These are phyloP conservation scores for Leccinum solheimii DNA, from an alignment of 1,284 basidiomycete species.

Conservation along the genomic window DNA sequence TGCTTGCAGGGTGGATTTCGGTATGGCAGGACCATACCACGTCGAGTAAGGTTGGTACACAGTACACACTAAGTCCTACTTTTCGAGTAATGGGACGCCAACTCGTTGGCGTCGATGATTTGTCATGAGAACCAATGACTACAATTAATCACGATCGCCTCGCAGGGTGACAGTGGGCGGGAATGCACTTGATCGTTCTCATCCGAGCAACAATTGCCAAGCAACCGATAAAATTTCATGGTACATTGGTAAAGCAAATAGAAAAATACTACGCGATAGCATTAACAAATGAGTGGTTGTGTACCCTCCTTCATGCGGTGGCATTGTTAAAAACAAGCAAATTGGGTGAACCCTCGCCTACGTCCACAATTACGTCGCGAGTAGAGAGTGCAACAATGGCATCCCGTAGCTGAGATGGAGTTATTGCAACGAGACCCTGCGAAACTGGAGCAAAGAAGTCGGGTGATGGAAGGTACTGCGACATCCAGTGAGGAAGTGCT, in stretches of 20 bases:
- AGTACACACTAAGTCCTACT: background rate
- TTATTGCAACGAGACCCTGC: constrained; percentile 47
- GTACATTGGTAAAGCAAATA: background rate
- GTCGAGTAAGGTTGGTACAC: background rate
- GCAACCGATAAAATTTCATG: constrained; percentile 1
- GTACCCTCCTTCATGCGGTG: constrained; percentile 38
- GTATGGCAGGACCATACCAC: background rate
- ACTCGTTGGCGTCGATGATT: background rate
- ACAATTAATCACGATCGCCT: too few relatives aligned
- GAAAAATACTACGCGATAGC: background rate
- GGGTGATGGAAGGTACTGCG: constrained; percentile 59
- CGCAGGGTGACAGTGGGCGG: too few relatives aligned
- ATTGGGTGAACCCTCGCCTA: constrained; percentile 65
- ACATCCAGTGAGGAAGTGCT: constrained; percentile 59
- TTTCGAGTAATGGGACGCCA: constrained; percentile 1
- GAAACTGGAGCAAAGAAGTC: constrained; percentile 45
- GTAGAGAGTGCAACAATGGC: constrained; percentile 67
- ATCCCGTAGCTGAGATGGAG: constrained; percentile 73
- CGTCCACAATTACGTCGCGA: constrained; percentile 48
- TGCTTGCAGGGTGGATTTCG: constrained; percentile 14
- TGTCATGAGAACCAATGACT: background rate
- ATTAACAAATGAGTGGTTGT: background rate
- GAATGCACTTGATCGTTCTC: background rate
- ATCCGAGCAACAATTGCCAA: background rate
- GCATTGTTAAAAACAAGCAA: constrained; percentile 83